These are phyloP conservation scores for Pontederia crassipes DNA, from an alignment of 176 grass and related monocot species.

Conservation along the genomic window DNA sequence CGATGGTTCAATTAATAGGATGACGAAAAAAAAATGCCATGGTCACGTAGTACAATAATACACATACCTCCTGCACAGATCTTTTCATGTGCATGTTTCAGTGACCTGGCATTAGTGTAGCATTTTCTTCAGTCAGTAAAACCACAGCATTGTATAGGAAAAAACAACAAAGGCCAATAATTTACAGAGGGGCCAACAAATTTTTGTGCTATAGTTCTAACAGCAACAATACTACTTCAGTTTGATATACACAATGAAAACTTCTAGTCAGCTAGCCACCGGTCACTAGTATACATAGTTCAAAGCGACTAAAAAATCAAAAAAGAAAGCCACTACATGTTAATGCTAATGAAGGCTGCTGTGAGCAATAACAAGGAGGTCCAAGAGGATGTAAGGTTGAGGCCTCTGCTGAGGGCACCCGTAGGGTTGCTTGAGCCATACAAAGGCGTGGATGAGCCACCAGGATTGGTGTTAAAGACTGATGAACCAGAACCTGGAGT, in stretches of 20 bases:
- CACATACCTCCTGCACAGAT: no score
- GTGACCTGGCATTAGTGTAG: no score
- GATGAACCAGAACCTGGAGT: slow-evolving; percentile 43
- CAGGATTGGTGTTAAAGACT: slow-evolving; percentile 55
- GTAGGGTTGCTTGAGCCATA: slow-evolving; percentile 45
- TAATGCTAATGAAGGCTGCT: slow-evolving; percentile 41
- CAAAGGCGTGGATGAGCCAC: slow-evolving; percentile 28
- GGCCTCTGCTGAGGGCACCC: slow-evolving; percentile 22
- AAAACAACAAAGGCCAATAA: no score
- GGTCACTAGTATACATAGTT: not conserved
- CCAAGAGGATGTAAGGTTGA: slow-evolving; percentile 25
- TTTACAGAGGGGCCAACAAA: no score
- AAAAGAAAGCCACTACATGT: slow-evolving; percentile 18
- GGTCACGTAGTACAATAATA: no score
- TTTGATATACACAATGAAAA: slow-evolving; percentile 10
- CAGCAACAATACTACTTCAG: not conserved
- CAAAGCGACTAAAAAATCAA: not conserved
- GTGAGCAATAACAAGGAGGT: slow-evolving; percentile 42
- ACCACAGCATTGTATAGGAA: no score
- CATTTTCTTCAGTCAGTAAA: no score
- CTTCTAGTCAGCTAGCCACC: not conserved
- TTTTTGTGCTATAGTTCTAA: not conserved
- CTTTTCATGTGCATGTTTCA: no score
- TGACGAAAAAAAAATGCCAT: no score
- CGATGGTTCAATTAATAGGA: no score